phyloP scores from a whole-genome alignment of 495 filamentous ascomycete species.

The Podospora pseudopauciseta region DNA sequence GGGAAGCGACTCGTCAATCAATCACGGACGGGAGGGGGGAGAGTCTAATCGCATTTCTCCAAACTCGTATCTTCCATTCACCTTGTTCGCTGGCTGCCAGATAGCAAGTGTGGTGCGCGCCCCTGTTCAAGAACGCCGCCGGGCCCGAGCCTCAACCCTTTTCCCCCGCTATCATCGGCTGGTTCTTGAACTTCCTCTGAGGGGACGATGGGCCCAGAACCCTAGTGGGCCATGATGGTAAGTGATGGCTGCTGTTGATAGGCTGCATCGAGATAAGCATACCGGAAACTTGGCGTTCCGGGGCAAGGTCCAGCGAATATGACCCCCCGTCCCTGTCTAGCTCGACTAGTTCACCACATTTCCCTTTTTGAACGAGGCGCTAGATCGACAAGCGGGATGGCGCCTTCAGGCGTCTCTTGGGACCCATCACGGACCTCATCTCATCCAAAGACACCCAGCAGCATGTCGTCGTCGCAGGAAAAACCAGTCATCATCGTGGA shows the following conservation, averaged over 20 bases:
- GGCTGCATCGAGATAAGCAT: constrained; percentile 4
- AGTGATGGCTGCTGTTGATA: constrained; percentile 6
- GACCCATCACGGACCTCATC: not conserved
- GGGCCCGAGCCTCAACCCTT: constrained; percentile 2
- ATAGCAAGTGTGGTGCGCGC: not conserved
- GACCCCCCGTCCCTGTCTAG: constrained; percentile 6
- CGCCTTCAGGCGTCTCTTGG: not conserved
- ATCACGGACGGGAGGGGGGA: not conserved
- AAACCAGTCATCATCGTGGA: not conserved
- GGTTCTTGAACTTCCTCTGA: not conserved
- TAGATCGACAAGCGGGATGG: constrained; percentile 9
- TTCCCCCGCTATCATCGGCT: not conserved
- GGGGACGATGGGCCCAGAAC: constrained; percentile 1
- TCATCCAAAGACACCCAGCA: not conserved
- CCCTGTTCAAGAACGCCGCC: not conserved
- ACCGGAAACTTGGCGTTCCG: constrained; percentile 5
- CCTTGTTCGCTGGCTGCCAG: not conserved
- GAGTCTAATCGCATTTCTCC: not conserved
- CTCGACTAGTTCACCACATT: constrained; percentile 4
- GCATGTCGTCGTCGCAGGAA: constrained; percentile 1
- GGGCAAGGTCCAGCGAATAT: constrained; percentile 3
- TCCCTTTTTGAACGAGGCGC: constrained; percentile 8
- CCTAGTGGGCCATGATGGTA: not conserved
- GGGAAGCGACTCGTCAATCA: not conserved
- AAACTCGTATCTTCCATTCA: not conserved